A percentile compares a stretch with the other conserved stretches of the same genome.
These are phyloP conservation scores for Carex sylvatica DNA, from an alignment of 202 grass and related monocot genomes.

Conservation along the genomic window DNA sequence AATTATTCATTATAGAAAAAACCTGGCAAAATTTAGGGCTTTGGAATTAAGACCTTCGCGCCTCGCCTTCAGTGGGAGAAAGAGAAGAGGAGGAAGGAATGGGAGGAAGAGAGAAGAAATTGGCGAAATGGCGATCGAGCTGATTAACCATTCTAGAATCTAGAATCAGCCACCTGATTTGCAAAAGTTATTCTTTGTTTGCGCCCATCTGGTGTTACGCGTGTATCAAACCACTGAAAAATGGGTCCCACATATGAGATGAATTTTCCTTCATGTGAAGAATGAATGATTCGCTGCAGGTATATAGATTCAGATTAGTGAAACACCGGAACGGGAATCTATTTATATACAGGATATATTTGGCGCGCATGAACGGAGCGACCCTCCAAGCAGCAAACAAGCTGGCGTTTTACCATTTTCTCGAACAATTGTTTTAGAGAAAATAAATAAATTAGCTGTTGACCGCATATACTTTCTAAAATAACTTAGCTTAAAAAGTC, in stretches of 20 bases:
- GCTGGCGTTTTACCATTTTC: constrained; percentile 11
- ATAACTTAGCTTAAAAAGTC: too few relatives aligned
- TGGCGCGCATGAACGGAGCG: constrained; percentile 20
- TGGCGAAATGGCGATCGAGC: constrained; percentile 10
- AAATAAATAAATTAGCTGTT: too few relatives aligned
- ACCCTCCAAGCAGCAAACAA: background rate
- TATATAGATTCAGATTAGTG: background rate
- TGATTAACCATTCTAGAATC: constrained; percentile 7
- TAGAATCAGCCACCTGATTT: background rate
- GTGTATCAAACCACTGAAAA: background rate
- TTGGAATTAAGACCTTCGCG: background rate
- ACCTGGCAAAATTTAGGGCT: background rate
- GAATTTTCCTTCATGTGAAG: too few relatives aligned
- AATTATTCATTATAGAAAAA: background rate
- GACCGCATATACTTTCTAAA: too few relatives aligned
- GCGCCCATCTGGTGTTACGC: background rate
- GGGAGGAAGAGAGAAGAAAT: constrained; percentile 2
- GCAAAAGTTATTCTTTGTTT: background rate
- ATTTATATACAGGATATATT: constrained; percentile 25
- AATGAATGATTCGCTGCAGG: background rate
- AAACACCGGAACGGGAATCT: background rate
- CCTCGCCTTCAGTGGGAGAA: background rate
- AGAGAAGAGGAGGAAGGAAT: background rate
- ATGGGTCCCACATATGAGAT: background rate
- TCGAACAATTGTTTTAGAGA: too few relatives aligned